Percentiles rank a stretch among this genome's conserved stretches.
phyloP scores from a whole-genome alignment of 2,329 filamentous ascomycete genomes.

The Penicillium corylophilum region DNA sequence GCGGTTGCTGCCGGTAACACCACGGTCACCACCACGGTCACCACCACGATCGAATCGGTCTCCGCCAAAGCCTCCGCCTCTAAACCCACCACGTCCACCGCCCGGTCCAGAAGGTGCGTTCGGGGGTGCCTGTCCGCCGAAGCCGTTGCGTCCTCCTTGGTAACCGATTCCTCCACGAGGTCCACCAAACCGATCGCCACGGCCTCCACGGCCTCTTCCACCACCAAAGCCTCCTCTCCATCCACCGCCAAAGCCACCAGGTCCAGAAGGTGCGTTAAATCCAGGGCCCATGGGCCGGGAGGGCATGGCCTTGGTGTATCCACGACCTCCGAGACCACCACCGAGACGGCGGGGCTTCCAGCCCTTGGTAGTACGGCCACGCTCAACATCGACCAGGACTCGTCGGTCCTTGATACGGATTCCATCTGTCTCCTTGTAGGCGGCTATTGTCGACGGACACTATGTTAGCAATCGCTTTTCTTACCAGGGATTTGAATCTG shows the following conservation, averaged over 20 bases:
- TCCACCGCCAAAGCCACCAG: conserved; percentile 57
- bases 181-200: conserved; percentile 53
- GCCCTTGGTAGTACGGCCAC: conserved; percentile 87
- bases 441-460: conserved; percentile 65
- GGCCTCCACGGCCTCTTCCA: conserved; percentile 51
- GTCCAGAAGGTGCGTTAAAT: conserved; percentile 56
- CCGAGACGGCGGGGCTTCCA: conserved; percentile 92
- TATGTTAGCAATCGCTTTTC: conserved; percentile 36
- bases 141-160: conserved; percentile 57
- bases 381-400: conserved; percentile 93
- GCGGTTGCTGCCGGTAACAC: conserved; percentile 73
- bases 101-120: conserved; percentile 56
- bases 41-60: conserved; percentile 50
- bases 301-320: conserved; percentile 81
- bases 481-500: conserved; percentile 10
- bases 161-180: conserved; percentile 55
- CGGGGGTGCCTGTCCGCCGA: conserved; percentile 49
- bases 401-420: conserved; percentile 89
- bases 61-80: conserved; percentile 48
- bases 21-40: conserved; percentile 42
- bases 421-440: conserved; percentile 83
- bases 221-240: conserved; percentile 56
- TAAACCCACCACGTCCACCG: conserved; percentile 55
- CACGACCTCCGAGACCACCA: conserved; percentile 85
- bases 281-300: conserved; percentile 68